These are phyloP conservation scores for Solanum megistacrolobum DNA, from an alignment of 257 asterid species.

Conservation along the genomic window DNA sequence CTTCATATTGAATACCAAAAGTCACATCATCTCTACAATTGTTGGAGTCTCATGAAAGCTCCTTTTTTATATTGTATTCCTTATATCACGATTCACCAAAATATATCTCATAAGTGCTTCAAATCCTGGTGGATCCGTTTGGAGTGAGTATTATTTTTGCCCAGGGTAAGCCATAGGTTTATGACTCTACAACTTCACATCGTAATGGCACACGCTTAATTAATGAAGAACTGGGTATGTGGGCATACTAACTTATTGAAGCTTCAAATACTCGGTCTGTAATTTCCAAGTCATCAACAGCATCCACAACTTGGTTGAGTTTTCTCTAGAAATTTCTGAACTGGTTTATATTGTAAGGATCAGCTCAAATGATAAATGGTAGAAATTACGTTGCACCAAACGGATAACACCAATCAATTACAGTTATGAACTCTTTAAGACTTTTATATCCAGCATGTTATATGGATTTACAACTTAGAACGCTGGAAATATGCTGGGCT, in stretches of 20 bases:
- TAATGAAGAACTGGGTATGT: neutral
- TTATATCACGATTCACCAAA: neutral
- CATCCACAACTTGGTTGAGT: neutral
- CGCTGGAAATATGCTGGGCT: neutral
- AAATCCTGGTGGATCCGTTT: neutral
- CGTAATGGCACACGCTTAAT: neutral
- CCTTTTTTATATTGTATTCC: neutral
- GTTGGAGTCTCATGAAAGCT: neutral
- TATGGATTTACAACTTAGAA: neutral
- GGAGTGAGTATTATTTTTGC: neutral
- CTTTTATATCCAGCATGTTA: neutral
- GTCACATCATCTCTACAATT: neutral
- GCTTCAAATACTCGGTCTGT: neutral
- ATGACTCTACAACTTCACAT: neutral
- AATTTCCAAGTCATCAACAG: neutral
- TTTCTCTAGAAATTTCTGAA: neutral
- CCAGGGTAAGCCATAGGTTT: neutral
- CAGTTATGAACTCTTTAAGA: neutral
- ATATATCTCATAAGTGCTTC: neutral
- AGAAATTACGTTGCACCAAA: neutral
- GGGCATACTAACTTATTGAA: neutral
- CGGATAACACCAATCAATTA: neutral
- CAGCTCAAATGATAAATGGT: neutral
- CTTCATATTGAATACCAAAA: neutral
- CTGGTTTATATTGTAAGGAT: neutral